Base-by-base conservation (phyloP, 306 rosid species). In the Adenanthera pavonina region DNA sequence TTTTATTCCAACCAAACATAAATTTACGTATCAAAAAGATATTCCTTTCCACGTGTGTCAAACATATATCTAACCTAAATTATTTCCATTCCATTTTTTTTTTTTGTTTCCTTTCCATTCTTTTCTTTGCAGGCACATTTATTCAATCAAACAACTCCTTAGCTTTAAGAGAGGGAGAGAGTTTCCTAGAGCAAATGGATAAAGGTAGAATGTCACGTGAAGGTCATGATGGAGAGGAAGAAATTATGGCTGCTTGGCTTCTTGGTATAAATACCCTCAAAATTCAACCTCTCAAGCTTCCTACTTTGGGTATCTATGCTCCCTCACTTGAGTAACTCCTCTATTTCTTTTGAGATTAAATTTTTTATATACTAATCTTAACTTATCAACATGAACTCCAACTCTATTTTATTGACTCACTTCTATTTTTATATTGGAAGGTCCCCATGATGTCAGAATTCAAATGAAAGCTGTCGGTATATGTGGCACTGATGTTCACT, bases 161-260 rank as follows among this genome's bases (percentile, higher is more conserved):
- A 46, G 49, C 49, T 46, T 46, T 8, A 2, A 46, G 12, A 44
- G 48, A 69, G 66, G 49, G 56, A 20, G 8, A 15, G 66, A 70
- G 44, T 46, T 73, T 6, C 19, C 77, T 76, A 41, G 78, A 12
- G 74, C 66, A 86, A 81, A 92, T 94, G 98, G 98, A 95, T 17
- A 92, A 92, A 78, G 94, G 91, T 6, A 96, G 92, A 30, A 90
- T 72, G 94, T 91, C 93, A 20, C 71, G 44, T 59, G 93, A 84
- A 20, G 88, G 36, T 20, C 36, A 59, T 59, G 30, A 81, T 65
- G 89, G 69, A 1, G 74, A 78, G 71, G 82, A 82, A 83, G 87
- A 89, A 78, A 94, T 92, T 70, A 90, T 94, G 98, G 98, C 94
- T 83, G 97, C 92, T 78, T 94, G 98, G 98, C 96, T 94, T 61